Evolutionary conservation across 495 filamentous ascomycete species (phyloP).

Genomic region (Xylona heveae): DNA sequence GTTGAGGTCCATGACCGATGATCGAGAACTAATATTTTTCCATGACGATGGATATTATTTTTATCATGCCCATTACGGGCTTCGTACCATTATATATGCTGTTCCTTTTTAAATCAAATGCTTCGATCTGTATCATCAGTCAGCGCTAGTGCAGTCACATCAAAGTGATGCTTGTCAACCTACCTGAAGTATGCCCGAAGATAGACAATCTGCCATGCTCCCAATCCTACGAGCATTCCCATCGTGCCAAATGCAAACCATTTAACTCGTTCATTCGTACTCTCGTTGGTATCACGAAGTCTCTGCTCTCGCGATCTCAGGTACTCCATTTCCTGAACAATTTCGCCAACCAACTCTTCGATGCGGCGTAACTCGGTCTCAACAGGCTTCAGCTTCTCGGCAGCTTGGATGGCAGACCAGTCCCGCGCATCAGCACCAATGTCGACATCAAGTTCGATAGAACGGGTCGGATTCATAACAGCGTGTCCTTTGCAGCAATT

Average conservation of each 20-base stretch:
- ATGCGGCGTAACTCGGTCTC: constrained; percentile 90
- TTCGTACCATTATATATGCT: too few species aligned
- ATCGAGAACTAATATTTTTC: too few species aligned
- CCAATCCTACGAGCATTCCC: constrained; percentile 74
- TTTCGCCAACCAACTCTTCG: constrained; percentile 64
- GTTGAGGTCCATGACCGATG: too few species aligned
- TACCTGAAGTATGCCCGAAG: constrained; percentile 90
- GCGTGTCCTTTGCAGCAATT: constrained; percentile 14
- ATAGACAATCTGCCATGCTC: constrained; percentile 95
- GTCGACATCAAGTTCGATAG: constrained; percentile 92
- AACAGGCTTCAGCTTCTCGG: constrained; percentile 93
- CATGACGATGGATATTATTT: too few species aligned
- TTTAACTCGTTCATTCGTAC: constrained; percentile 95
- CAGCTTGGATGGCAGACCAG: constrained; percentile 89
- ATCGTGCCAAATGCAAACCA: constrained; percentile 96
- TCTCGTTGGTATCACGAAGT: constrained; percentile 96
- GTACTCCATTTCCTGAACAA: constrained; percentile 83
- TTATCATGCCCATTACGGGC: too few species aligned
- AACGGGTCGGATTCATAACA: constrained; percentile 40
- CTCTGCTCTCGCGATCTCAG: constrained; percentile 78
- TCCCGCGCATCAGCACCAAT: constrained; percentile 97
- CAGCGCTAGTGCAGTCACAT: constrained; percentile 1
- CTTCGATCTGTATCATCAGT: constrained; percentile 38
- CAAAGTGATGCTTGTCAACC: constrained; percentile 7
- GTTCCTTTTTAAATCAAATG: constrained; percentile 83